Conservation (phyloP, 441 rosid species). For the Metrosideros polymorpha region DNA sequence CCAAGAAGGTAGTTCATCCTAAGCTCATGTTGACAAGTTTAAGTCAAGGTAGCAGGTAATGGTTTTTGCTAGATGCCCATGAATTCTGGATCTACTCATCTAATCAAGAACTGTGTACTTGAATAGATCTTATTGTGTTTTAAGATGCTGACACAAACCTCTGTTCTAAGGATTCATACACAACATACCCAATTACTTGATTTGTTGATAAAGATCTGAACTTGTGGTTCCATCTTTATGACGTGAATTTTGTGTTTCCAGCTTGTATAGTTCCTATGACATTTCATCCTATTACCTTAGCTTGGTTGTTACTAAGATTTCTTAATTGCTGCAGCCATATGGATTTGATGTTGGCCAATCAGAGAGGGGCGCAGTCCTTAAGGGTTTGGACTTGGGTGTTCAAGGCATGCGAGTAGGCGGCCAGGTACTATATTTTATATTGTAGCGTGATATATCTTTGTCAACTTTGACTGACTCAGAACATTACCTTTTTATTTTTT, state of each 20-base stretch:
- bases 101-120: too few relatives aligned
- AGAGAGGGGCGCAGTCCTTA: conserved; percentile 72
- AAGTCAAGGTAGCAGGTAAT: too few relatives aligned
- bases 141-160: neutral
- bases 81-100: too few relatives aligned
- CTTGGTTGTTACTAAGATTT: neutral
- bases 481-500: neutral
- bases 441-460: neutral
- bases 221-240: neutral
- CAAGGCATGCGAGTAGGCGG: conserved; percentile 91
- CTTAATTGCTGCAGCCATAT: conserved; percentile 56
- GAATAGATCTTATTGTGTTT: neutral
- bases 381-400: conserved; percentile 87
- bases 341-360: conserved; percentile 97
- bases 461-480: neutral
- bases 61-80: too few relatives aligned
- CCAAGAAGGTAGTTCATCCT: neutral
- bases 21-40: neutral
- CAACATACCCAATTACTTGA: neutral
- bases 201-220: neutral
- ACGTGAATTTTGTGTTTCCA: neutral
- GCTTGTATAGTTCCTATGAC: neutral
- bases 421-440: conserved; percentile 38
- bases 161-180: neutral
- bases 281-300: neutral